Evolutionary conservation across 257 asterid genomes (phyloP).

Genomic region (Haberlea rhodopensis): DNA sequence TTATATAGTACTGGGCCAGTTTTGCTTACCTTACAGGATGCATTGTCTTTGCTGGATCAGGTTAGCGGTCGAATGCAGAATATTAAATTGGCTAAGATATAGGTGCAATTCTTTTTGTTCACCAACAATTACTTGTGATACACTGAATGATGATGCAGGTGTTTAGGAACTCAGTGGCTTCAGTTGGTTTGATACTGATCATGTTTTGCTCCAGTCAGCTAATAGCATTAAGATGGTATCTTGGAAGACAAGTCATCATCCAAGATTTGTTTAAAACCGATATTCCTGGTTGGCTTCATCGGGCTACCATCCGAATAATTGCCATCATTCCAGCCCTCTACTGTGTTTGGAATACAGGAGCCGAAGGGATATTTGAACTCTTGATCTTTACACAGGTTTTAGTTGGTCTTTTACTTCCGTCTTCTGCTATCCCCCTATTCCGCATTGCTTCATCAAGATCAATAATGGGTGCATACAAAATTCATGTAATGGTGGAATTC

Average conservation of each 20-base stretch:
- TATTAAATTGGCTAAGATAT: constrained; percentile 1
- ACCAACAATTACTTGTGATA: constrained; percentile 15
- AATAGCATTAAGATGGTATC: constrained; percentile 74
- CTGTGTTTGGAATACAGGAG: constrained; percentile 81
- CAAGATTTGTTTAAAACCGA: constrained; percentile 64
- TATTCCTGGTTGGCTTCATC: constrained; percentile 93
- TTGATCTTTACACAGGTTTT: constrained; percentile 75
- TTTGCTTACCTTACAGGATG: constrained; percentile 77
- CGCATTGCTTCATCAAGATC: constrained; percentile 82
- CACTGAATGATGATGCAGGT: constrained; percentile 53
- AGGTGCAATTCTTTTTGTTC: constrained; percentile 16
- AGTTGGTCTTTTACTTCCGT: constrained; percentile 87
- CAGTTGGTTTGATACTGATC: constrained; percentile 50
- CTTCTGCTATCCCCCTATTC: constrained; percentile 85
- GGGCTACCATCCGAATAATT: constrained; percentile 73
- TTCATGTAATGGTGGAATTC: constrained; percentile 58
- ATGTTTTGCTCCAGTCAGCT: constrained; percentile 72
- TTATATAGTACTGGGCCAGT: constrained; percentile 63
- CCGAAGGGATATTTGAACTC: constrained; percentile 84
- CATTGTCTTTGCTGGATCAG: constrained; percentile 86
- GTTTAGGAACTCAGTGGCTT: constrained; percentile 62
- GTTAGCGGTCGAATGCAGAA: constrained; percentile 38
- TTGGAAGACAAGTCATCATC: constrained; percentile 58
- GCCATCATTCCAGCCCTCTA: constrained; percentile 83
- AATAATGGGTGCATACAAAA: constrained; percentile 70